phyloP scores from a whole-genome alignment of 1,284 basidiomycete species.

The Papiliotrema fonsecae region DNA sequence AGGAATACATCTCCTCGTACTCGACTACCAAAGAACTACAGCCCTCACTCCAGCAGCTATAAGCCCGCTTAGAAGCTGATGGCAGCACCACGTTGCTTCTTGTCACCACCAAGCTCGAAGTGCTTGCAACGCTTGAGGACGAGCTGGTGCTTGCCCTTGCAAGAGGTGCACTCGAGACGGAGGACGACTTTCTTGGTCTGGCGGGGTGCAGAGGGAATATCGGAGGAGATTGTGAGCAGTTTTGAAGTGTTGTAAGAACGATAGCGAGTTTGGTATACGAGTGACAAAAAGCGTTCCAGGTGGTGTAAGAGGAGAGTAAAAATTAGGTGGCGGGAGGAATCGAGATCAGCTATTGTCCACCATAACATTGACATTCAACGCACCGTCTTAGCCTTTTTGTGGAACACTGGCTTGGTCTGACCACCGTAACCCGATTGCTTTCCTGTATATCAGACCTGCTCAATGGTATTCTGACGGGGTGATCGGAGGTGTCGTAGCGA shows the following conservation, averaged over 20 bases:
- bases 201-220: neutral
- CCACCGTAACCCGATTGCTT: slow-evolving; percentile 99
- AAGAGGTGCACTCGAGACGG: slow-evolving; percentile 93
- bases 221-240: too few relatives aligned
- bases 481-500: too few relatives aligned
- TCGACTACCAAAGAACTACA: neutral
- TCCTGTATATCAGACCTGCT: slow-evolving; percentile 22
- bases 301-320: too few relatives aligned
- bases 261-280: too few relatives aligned
- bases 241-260: too few relatives aligned
- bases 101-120: slow-evolving; percentile 99
- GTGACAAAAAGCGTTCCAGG: too few relatives aligned
- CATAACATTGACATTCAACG: slow-evolving; percentile 10
- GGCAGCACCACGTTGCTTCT: slow-evolving; percentile 77
- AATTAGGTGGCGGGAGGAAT: too few relatives aligned
- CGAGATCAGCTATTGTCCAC: slow-evolving; percentile 5
- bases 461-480: neutral
- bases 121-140: slow-evolving; percentile 99
- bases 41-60: neutral
- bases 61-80: slow-evolving; percentile 21
- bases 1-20: neutral
- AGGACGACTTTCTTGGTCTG: slow-evolving; percentile 97
- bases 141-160: slow-evolving; percentile 98
- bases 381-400: slow-evolving; percentile 59
- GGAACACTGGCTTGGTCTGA: slow-evolving; percentile 99